Evolutionary conservation across 176 grass and related monocot genomes (phyloP), one percentile per base, ranked within the genome.

Genomic region (Raddia distichophylla): DNA sequence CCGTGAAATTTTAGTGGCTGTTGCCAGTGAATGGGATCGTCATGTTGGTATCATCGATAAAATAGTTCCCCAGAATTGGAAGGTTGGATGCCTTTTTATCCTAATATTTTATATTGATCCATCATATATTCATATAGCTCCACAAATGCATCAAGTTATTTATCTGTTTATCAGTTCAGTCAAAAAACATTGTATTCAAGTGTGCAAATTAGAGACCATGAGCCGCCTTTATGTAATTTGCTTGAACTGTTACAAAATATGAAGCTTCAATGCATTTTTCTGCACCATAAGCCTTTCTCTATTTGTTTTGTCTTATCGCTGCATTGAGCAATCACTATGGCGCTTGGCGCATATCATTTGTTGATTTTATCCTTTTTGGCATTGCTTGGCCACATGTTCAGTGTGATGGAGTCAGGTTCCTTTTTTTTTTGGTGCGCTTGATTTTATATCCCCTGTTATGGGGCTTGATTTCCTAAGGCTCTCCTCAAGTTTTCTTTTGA

Each of bases 51-150:
- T 95, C 60, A 95, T 98, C 19, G 76, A 94, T 72, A 95, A 91
- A 93, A 85, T 98, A 65, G 91, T 89, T 91, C 95, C 95, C 16
- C 95, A 95, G 58, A 71, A 87, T 78, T 98, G 95, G 95, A 98
- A 95, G 95, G 95, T 98, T 74, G 7, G 53, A 51, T 72, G 72
- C 54, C 19, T 76, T 59, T 87, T 53, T 40, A 40, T 37, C 40
- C 43, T 35, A 63, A 72, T 51, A 5, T 65, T 83, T 6, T 68
- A 56, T 64, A 20, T 47, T 54, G 27, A 64, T 56, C 33, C 53
- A 67, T 83, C 9, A 57, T 73, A 76, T 64, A n/a, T 62, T 83
- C 9, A 57, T 73, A 76, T 64, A n/a, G 13, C 13, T 52, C n/a
- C 66, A 18, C 3, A 34, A 13, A 40, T 86, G 40, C 34, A 50